A percentile compares a stretch with the other conserved stretches of the same genome.
Evolutionary conservation across 495 filamentous ascomycete species (phyloP).

Genomic region (Penicillium canescens): DNA sequence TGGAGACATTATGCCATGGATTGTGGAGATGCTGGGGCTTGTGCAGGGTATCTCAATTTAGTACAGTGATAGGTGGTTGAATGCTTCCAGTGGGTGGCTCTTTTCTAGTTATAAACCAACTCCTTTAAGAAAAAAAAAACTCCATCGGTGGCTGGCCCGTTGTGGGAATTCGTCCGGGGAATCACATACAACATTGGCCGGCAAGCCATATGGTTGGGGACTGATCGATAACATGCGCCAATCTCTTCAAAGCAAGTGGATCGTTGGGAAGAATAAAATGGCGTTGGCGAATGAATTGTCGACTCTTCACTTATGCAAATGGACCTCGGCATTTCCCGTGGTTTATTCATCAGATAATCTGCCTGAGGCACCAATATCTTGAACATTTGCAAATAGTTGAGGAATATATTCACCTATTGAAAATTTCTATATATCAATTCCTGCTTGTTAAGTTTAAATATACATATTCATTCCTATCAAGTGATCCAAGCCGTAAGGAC

Average conservation of each 20-base stretch:
- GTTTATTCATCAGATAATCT: background rate
- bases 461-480: no score
- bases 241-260: constrained; percentile 6
- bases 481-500: no score
- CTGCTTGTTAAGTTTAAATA: no score
- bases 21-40: background rate
- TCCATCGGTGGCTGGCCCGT: background rate
- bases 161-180: constrained; percentile 1
- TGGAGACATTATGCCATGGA: constrained; percentile 17
- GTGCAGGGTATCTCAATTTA: background rate
- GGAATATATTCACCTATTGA: background rate
- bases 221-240: background rate
- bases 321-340: constrained; percentile 6
- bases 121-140: background rate
- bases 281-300: background rate
- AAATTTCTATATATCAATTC: no score
- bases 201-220: constrained; percentile 2
- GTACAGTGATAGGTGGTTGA: background rate
- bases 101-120: background rate
- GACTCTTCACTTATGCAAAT: background rate
- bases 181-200: background rate
- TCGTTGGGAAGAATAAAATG: constrained; percentile 7
- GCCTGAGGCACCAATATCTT: background rate
- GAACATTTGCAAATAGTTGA: no score
- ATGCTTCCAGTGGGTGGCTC: background rate